Evolutionary conservation across 495 filamentous ascomycete species (phyloP).

Genomic region (Penicillium crystallinum): DNA sequence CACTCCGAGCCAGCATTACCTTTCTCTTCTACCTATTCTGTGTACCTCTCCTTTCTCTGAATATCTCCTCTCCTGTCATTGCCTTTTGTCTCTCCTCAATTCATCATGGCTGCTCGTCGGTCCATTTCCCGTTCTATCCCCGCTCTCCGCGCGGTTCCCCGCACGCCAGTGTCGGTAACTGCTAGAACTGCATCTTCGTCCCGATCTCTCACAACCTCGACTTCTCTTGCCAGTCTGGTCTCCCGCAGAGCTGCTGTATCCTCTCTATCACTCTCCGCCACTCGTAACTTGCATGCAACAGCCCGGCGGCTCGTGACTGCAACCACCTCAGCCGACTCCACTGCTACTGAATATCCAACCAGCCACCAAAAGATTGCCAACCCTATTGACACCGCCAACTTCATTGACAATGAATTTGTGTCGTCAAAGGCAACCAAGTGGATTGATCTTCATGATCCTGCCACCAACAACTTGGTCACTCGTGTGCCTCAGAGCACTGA

Average conservation of each 20-base stretch:
- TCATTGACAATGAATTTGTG: slow-evolving; percentile 86
- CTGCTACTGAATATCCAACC: slow-evolving; percentile 69
- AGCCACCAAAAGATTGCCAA: slow-evolving; percentile 71
- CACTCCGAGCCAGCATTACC: background rate
- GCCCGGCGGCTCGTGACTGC: slow-evolving; percentile 53
- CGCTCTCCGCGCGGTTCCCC: slow-evolving; percentile 44
- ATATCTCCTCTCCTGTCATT: background rate
- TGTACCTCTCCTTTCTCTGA: background rate
- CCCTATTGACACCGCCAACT: slow-evolving; percentile 79
- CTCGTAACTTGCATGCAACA: slow-evolving; percentile 52
- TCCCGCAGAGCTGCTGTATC: slow-evolving; percentile 15
- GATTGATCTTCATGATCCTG: slow-evolving; percentile 93
- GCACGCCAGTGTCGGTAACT: slow-evolving; percentile 26
- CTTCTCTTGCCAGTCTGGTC: slow-evolving; percentile 15
- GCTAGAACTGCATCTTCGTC: slow-evolving; percentile 25
- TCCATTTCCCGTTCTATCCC: slow-evolving; percentile 39
- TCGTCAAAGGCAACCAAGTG: slow-evolving; percentile 68
- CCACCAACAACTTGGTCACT: slow-evolving; percentile 96
- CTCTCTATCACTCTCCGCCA: slow-evolving; percentile 23
- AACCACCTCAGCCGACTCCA: slow-evolving; percentile 51
- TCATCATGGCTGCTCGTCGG: slow-evolving; percentile 43
- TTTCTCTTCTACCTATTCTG: slow-evolving; percentile 2
- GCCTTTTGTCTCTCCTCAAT: background rate
- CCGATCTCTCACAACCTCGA: slow-evolving; percentile 27
- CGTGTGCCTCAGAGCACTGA: slow-evolving; percentile 95